Percentiles rank a stretch among this genome's conserved stretches.
phyloP scores from a whole-genome alignment of 169 alveolate genomes.

The Eimeria praecox region DNA sequence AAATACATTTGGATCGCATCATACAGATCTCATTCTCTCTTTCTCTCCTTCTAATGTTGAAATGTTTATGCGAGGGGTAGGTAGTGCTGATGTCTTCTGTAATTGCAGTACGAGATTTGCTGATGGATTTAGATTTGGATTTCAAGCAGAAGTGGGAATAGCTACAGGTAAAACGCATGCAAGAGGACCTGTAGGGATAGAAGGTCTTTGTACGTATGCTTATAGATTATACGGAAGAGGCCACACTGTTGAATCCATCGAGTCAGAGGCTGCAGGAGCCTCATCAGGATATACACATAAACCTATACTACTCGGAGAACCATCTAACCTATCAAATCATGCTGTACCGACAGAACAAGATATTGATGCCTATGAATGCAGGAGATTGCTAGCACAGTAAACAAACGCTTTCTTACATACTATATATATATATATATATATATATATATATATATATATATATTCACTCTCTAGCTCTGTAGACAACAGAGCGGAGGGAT shows the following conservation, averaged over 20 bases:
- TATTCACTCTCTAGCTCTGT: no score
- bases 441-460: no score
- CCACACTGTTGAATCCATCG: constrained; percentile 84
- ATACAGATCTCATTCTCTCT: constrained; percentile 88
- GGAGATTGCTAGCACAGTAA: background rate
- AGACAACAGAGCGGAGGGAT: no score
- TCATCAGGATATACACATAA: background rate
- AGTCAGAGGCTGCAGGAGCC: background rate
- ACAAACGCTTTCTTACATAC: background rate
- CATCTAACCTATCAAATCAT: background rate
- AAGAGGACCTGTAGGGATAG: constrained; percentile 90
- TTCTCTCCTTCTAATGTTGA: constrained; percentile 61
- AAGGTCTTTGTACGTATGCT: constrained; percentile 87
- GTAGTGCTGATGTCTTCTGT: constrained; percentile 87
- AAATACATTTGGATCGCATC: constrained; percentile 88
- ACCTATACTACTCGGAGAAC: background rate
- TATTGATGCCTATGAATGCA: constrained; percentile 47
- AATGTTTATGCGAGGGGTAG: constrained; percentile 83
- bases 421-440: no score
- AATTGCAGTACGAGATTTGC: constrained; percentile 89
- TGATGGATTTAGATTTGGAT: constrained; percentile 89
- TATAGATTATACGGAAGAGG: constrained; percentile 86
- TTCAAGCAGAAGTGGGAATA: constrained; percentile 90
- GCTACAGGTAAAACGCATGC: constrained; percentile 88
- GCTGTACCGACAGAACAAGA: background rate